phyloP scores from a whole-genome alignment of 1,284 basidiomycete species.

The Puccinia novopanici region DNA sequence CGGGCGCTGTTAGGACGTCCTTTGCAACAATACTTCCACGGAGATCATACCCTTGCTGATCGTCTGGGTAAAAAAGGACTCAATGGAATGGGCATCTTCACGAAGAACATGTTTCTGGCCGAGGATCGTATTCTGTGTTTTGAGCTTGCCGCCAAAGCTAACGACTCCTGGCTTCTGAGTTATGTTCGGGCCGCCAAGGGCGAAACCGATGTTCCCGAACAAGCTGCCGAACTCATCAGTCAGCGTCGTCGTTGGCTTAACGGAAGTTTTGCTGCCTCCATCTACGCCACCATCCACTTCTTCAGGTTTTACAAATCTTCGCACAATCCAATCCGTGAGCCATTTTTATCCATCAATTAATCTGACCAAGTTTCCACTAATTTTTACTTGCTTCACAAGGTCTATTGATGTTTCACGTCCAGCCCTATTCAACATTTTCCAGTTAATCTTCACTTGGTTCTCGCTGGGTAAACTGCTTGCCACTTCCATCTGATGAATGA shows the following conservation, averaged over 20 bases:
- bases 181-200: conserved; percentile 66
- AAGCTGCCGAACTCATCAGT: conserved; percentile 84
- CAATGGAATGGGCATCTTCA: conserved; percentile 73
- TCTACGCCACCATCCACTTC: conserved; percentile 93
- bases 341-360: conserved; percentile 21
- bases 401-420: conserved; percentile 53
- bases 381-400: conserved; percentile 49
- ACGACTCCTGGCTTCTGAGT: conserved; percentile 54
- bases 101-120: conserved; percentile 68
- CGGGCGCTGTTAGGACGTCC: conserved; percentile 88
- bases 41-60: conserved; percentile 84
- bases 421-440: conserved; percentile 54
- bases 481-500: background rate
- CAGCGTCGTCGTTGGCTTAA: conserved; percentile 96
- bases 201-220: conserved; percentile 81
- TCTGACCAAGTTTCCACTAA: background rate
- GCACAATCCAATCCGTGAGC: conserved; percentile 64
- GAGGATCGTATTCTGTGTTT: conserved; percentile 95
- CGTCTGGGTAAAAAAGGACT: conserved; percentile 90
- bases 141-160: conserved; percentile 87
- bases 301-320: conserved; percentile 82
- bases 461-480: conserved; percentile 42
- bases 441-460: conserved; percentile 61
- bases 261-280: conserved; percentile 92
- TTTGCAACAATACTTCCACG: conserved; percentile 96